These are phyloP conservation scores for Claviceps maximensis DNA, from an alignment of 2,329 filamentous ascomycete species.

Conservation along the genomic window DNA sequence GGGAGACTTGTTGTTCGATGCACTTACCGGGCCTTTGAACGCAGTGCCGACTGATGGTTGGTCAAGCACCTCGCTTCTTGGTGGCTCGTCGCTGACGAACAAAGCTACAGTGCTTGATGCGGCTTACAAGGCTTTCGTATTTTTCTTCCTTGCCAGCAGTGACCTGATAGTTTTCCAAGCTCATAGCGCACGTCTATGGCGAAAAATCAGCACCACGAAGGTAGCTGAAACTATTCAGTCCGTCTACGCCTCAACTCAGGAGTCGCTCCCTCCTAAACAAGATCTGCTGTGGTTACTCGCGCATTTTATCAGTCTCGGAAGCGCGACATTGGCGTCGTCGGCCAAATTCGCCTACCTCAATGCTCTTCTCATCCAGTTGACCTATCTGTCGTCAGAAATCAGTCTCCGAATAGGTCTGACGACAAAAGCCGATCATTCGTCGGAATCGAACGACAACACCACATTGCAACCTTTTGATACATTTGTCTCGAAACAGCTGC, in stretches of 20 bases:
- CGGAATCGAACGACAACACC: neutral
- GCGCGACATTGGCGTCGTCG: slow-evolving; percentile 20
- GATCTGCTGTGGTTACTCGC: slow-evolving; percentile 51
- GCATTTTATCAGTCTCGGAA: slow-evolving; percentile 49
- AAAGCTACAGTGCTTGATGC: neutral
- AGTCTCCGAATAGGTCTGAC: slow-evolving; percentile 16
- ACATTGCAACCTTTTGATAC: slow-evolving; percentile 24
- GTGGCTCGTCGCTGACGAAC: neutral
- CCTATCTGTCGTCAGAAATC: slow-evolving; percentile 37
- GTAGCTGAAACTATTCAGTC: slow-evolving; percentile 30
- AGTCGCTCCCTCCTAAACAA: slow-evolving; percentile 19
- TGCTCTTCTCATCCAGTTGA: slow-evolving; percentile 40
- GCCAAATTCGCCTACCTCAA: slow-evolving; percentile 31
- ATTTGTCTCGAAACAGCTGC: slow-evolving; percentile 53
- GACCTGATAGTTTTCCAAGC: slow-evolving; percentile 28
- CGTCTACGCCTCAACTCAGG: slow-evolving; percentile 17
- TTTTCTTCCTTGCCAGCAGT: slow-evolving; percentile 24
- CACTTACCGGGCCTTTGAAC: slow-evolving; percentile 18
- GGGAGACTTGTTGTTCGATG: slow-evolving; percentile 13
- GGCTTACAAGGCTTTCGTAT: slow-evolving; percentile 24
- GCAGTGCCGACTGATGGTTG: slow-evolving; percentile 10
- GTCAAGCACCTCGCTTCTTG: neutral
- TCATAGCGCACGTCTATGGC: slow-evolving; percentile 23
- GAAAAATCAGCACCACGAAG: slow-evolving; percentile 23
- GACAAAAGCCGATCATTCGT: slow-evolving; percentile 7